These are phyloP conservation scores for Cryptomeria japonica DNA, from an alignment of 75 land plant genomes.

Conservation along the genomic window DNA sequence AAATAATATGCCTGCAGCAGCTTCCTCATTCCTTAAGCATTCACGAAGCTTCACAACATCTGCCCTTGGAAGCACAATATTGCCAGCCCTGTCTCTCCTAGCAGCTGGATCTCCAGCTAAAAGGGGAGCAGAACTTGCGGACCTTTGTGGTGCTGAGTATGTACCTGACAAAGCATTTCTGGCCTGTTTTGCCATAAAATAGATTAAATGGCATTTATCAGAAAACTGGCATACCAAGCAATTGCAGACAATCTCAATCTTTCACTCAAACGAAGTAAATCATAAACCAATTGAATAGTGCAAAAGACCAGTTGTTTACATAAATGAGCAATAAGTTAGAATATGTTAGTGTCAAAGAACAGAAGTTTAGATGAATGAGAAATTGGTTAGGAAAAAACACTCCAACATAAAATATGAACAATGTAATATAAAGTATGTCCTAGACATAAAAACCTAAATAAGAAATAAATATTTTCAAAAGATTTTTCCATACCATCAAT, in stretches of 20 bases:
- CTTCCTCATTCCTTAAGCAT: conserved; percentile 90
- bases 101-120: conserved; percentile 93
- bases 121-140: conserved; percentile 98
- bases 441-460: background rate
- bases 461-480: background rate
- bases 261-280: background rate
- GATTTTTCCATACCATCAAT: background rate
- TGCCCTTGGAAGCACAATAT: conserved; percentile 96
- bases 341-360: background rate
- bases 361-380: background rate
- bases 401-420: background rate
- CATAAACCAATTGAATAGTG: background rate
- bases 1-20: conserved; percentile 84
- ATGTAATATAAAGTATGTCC: background rate
- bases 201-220: background rate
- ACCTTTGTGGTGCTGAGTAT: conserved; percentile 97
- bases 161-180: conserved; percentile 98
- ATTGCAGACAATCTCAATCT: background rate
- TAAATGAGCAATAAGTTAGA: background rate
- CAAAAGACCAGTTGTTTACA: background rate
- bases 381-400: background rate
- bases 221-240: background rate
- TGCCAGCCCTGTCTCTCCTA: conserved; percentile 88
- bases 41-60: conserved; percentile 97
- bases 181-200: conserved; percentile 48